Evolutionary conservation across 441 rosid species (phyloP).

Genomic region (Erysimum cheiri): DNA sequence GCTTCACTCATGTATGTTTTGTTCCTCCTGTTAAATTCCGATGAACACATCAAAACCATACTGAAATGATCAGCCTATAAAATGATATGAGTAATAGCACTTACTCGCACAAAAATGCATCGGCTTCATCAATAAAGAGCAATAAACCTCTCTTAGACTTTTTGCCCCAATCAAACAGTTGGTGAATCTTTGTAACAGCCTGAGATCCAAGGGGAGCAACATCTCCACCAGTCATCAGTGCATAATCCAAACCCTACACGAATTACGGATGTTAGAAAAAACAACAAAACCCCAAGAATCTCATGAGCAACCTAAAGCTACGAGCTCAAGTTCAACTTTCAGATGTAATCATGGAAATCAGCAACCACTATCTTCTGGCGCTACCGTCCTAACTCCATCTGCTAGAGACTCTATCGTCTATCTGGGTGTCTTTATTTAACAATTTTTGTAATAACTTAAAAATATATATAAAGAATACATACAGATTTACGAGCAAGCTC

Average conservation of each 20-base stretch:
- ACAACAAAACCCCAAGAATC: conserved; percentile 14
- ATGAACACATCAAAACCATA: conserved; percentile 30
- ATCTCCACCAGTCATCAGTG: conserved; percentile 99
- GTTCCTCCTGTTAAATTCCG: conserved; percentile 67
- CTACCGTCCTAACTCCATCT: conserved; percentile 6
- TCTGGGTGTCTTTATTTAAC: conserved; percentile 10
- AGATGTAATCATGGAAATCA: conserved; percentile 26
- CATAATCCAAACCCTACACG: conserved; percentile 91
- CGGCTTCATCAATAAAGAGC: conserved; percentile 94
- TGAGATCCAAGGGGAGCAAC: conserved; percentile 97
- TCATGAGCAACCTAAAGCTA: conserved; percentile 22
- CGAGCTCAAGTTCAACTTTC: conserved; percentile 16
- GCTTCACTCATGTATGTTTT: conserved; percentile 99
- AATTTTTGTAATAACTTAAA: background rate
- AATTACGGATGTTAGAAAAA: background rate
- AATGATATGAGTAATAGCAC: conserved; percentile 34
- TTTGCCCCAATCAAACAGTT: conserved; percentile 95
- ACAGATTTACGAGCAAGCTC: conserved; percentile 90
- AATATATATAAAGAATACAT: conserved; percentile 43
- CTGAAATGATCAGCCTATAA: background rate
- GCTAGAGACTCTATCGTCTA: conserved; percentile 15
- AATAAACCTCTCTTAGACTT: conserved; percentile 84
- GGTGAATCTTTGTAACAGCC: conserved; percentile 98
- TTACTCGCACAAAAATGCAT: conserved; percentile 98
- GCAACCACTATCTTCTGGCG: conserved; percentile 10